phyloP scores from a whole-genome alignment of 495 filamentous ascomycete species.

The Hypomontagnella monticulosa region DNA sequence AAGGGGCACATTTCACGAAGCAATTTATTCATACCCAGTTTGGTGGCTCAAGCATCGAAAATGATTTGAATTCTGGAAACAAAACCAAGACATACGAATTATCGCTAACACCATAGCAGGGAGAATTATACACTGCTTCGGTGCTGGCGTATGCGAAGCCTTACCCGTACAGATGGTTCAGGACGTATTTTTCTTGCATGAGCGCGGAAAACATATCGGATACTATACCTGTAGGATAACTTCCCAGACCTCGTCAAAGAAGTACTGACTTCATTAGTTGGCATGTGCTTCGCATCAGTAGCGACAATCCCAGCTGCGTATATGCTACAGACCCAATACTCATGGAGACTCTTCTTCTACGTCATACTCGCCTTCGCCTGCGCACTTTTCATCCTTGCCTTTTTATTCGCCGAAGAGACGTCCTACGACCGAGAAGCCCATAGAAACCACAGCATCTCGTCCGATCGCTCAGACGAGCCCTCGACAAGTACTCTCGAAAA shows the following conservation, averaged over 20 bases:
- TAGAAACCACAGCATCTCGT: background rate
- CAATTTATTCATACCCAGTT: too few relatives aligned
- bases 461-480: conserved; percentile 3
- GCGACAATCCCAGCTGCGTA: conserved; percentile 51
- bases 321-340: conserved; percentile 48
- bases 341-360: conserved; percentile 62
- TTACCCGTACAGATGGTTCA: conserved; percentile 70
- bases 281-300: conserved; percentile 47
- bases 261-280: conserved; percentile 8
- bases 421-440: conserved; percentile 56
- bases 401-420: conserved; percentile 59
- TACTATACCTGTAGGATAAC: conserved; percentile 56
- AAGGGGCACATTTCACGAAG: background rate
- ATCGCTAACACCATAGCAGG: conserved; percentile 43
- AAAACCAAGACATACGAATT: too few relatives aligned
- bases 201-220: conserved; percentile 71
- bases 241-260: background rate
- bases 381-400: conserved; percentile 62
- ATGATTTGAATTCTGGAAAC: too few relatives aligned
- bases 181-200: conserved; percentile 74
- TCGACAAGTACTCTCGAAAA: conserved; percentile 17
- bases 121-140: conserved; percentile 68
- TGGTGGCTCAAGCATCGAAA: too few relatives aligned
- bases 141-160: conserved; percentile 66
- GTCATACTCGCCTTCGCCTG: conserved; percentile 55